Evolutionary conservation across 2,329 filamentous ascomycete genomes (phyloP).

Genomic region (Coniochaeta ligniaria): DNA sequence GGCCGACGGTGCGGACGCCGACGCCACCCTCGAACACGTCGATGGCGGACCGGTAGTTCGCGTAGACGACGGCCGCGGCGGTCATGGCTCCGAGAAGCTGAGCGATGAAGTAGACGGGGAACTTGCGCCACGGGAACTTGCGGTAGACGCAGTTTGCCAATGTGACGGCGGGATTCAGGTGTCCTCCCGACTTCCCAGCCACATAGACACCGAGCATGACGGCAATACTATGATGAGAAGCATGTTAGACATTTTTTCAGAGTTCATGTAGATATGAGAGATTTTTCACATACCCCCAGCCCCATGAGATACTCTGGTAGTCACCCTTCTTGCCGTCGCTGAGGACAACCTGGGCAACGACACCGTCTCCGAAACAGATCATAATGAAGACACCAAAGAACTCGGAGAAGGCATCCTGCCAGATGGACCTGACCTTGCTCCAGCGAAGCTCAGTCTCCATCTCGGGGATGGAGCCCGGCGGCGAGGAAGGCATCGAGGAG

Average conservation of each 20-base stretch:
- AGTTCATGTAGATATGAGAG: not conserved
- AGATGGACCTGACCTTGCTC: conserved; percentile 41
- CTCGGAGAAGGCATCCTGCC: conserved; percentile 56
- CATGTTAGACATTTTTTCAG: not conserved
- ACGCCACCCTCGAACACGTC: conserved; percentile 51
- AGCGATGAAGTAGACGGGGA: conserved; percentile 59
- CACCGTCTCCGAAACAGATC: conserved; percentile 64
- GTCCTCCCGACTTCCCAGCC: conserved; percentile 57
- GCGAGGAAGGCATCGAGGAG: not conserved
- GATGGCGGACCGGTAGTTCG: conserved; percentile 58
- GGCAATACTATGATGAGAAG: conserved; percentile 37
- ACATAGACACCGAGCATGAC: conserved; percentile 65
- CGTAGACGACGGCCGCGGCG: conserved; percentile 53
- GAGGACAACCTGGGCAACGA: conserved; percentile 61
- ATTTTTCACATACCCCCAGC: conserved; percentile 35
- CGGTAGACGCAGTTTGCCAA: conserved; percentile 63
- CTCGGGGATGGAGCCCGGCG: not conserved
- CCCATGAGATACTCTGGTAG: conserved; percentile 42
- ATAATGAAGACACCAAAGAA: conserved; percentile 63
- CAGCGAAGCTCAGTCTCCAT: conserved; percentile 25
- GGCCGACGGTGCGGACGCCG: conserved; percentile 53
- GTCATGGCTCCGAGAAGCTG: conserved; percentile 62
- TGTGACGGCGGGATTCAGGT: conserved; percentile 66
- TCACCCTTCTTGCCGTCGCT: conserved; percentile 39
- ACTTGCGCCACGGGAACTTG: conserved; percentile 60